Evolutionary conservation across 2,329 filamentous ascomycete species (phyloP), one percentile per base, ranked within the genome.

Genomic region (Bisporella sp.): DNA sequence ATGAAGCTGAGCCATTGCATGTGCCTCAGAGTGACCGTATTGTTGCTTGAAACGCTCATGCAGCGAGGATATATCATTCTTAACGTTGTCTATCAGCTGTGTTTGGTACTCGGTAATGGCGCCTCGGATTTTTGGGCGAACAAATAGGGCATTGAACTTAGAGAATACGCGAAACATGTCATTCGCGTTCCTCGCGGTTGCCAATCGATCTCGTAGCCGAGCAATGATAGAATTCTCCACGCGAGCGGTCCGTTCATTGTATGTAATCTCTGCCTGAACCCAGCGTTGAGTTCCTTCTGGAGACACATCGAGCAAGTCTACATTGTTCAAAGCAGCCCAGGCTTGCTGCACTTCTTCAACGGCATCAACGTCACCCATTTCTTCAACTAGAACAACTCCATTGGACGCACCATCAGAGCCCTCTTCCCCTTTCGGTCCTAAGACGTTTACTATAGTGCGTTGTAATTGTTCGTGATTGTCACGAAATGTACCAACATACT

Each of bases 161-260:
- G 93, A 97, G 68, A 99, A 99, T 54, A 99, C 93, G 49, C 95
- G 87, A 69, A 99, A 99, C 93, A 99, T 99, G 70, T 99, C 95
- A 65, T 95, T 97, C 40, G 93, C 93, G 55, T 90, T 96, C 75
- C 95, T 96, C 9, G 93, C 92, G 5, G 90, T 96, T 11, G 91
- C 93, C 50, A 99, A 78, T 52, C 93, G 87, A 69, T 99, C 93
- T 62, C 93, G 81, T 32, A 99, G 76, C 48, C 90, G 81, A 33
- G 93, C 90, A 66, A 99, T 99, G 68, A 99, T 99, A 4, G 93
- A 96, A 70, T 99, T 99, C 68, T 99, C 93, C 4, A 99, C 93
- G 53, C 93, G 83, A 13, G 93, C 92, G 7, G 95, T 99, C 39
- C 95, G 86, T 68, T 99, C 95, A 59, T 96, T 97, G 75, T 99